Conservation (phyloP, 1,139 yeast species). For the Yamadazyma epiphylla region DNA sequence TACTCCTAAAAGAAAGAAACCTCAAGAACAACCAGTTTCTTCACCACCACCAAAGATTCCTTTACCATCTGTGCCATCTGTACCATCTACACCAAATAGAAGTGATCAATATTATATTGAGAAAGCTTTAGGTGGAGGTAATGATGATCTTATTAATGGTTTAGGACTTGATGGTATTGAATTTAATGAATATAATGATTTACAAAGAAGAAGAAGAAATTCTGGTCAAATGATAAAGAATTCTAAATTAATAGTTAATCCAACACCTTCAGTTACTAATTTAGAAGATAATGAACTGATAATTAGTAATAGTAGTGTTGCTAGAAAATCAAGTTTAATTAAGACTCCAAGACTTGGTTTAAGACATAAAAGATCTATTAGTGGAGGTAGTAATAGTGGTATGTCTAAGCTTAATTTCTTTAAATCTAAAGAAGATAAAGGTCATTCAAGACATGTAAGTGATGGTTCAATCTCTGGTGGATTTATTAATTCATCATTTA, state of each 20-base stretch:
- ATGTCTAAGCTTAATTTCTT: constrained; percentile 33
- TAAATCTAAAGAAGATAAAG: constrained; percentile 21
- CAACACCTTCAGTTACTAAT: constrained; percentile 38
- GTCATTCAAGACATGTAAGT: constrained; percentile 39
- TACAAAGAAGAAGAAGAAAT: constrained; percentile 6
- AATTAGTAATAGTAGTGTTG: constrained; percentile 8
- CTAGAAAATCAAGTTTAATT: constrained; percentile 26
- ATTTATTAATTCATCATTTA: constrained; percentile 20
- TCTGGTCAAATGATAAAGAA: constrained; percentile 4
- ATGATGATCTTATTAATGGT: constrained; percentile 29
- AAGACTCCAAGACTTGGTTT: constrained; percentile 31
- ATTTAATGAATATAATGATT: constrained; percentile 15
- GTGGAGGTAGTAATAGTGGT: constrained; percentile 32
- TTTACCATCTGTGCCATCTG: constrained; percentile 19
- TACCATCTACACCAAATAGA: constrained; percentile 17
- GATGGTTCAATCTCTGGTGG: constrained; percentile 32
- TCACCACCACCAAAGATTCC: constrained; percentile 38
- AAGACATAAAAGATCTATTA: constrained; percentile 40
- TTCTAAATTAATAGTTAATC: constrained; percentile 10
- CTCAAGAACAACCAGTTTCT: constrained; percentile 2
- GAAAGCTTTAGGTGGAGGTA: constrained; percentile 10
- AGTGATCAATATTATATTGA: constrained; percentile 12
- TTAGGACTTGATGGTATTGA: constrained; percentile 40
- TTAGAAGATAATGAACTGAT: constrained; percentile 21
- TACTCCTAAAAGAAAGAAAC: constrained; percentile 16